Evolutionary conservation across 208 protist genomes (phyloP), one percentile per base, ranked within the genome.

Genomic region (Wallacemonas sp.): DNA sequence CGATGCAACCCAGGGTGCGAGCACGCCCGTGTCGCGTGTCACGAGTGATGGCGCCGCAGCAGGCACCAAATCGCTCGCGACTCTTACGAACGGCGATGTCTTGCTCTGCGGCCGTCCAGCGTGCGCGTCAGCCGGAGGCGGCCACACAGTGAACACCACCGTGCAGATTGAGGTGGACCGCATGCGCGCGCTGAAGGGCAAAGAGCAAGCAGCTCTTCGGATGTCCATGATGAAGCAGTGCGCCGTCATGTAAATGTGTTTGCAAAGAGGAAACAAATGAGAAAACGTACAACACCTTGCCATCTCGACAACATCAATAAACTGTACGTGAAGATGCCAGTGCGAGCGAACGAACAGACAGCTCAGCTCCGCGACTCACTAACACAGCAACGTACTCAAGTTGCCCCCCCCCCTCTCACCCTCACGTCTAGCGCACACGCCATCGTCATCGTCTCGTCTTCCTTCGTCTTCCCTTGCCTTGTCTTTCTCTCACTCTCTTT

Each of bases 161-260:
- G 36, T 93, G 57, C 65, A 63, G 47, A 41, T 36, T 5, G 87
- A 90, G 67, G 56, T 90, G 65, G 71, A 72, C 14, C 63, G 74
- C 5, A 39, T 93, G 24, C 57, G 60, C 2, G 32, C 14, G 27
- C 30, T 85, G 38, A 84, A 79, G 11, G 87, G 87, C n/a, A 89
- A 78, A 55, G 75, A 78, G 26, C 64, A 71, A 60, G 34, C 70
- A 11, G 83, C 70, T 23, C 68, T 90, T 44, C 64, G 64, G 36
- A 55, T 76, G 34, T 80, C 78, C 27, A 78, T 79, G 71, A 75
- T 88, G 74, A 85, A 83, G 65, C 76, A 80, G 70, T 91, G 88
- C 60, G 30, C 26, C 12, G 47, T 88, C 2, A 90, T 91, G 88
- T 91, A 38, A 65, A n/a, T 48, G 26, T 19, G 5, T 2, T 47